Conservation (phyloP, 2,329 filamentous ascomycete genomes). For the Trichoderma sp. region DNA sequence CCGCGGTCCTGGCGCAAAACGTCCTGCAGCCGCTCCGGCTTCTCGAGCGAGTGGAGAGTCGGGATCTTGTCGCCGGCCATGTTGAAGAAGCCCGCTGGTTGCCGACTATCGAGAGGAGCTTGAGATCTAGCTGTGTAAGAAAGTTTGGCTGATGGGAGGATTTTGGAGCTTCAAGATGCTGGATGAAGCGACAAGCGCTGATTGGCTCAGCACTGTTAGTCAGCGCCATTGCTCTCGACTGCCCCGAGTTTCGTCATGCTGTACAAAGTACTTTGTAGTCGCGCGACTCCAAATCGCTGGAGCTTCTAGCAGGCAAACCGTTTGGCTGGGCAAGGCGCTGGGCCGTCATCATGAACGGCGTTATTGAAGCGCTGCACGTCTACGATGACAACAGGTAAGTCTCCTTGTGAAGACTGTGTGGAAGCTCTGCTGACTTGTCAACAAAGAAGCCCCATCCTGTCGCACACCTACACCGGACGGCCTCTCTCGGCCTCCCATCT, state of each 20-base stretch:
- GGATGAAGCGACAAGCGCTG: not conserved
- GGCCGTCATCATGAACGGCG: constrained; percentile 69
- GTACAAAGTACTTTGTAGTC: not conserved
- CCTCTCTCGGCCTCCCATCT: constrained; percentile 76
- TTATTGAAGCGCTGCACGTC: constrained; percentile 94
- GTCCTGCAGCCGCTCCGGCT: constrained; percentile 63
- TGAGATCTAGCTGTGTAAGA: not conserved
- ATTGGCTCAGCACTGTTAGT: constrained; percentile 20
- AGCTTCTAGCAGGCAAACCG: constrained; percentile 23
- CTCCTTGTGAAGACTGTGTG: not conserved
- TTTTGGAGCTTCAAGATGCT: constrained; percentile 18
- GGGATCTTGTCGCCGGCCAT: constrained; percentile 49
- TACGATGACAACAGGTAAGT: constrained; percentile 90
- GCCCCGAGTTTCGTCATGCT: constrained; percentile 38
- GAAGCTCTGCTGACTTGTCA: constrained; percentile 3
- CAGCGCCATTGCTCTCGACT: constrained; percentile 17
- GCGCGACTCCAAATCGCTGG: constrained; percentile 16
- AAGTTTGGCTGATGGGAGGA: not conserved
- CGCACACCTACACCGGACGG: constrained; percentile 83
- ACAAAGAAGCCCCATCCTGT: constrained; percentile 75
- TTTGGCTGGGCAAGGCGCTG: constrained; percentile 33
- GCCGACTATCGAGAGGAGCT: not conserved
- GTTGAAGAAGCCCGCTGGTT: constrained; percentile 24
- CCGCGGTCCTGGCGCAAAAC: constrained; percentile 58
- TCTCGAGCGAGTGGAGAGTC: constrained; percentile 57